Evolutionary conservation across 192 early-diverging fungal species (phyloP).

Genomic region (Piromyces finnis): DNA sequence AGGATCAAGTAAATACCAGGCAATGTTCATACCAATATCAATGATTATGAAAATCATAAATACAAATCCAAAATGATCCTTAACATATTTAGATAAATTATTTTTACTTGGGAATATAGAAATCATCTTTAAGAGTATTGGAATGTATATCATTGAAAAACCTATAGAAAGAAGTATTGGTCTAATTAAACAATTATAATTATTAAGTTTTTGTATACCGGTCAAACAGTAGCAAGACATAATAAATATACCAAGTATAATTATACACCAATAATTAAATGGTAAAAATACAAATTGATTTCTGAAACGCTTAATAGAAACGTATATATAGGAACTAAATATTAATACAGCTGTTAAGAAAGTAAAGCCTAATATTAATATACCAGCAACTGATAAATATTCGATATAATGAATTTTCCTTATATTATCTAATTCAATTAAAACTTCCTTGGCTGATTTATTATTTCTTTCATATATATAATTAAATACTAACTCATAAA

Average conservation of each 20-base stretch:
- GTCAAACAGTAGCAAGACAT: neutral
- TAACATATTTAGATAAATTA: neutral
- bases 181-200: neutral
- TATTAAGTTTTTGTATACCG: neutral
- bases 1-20: neutral
- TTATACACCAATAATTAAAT: neutral
- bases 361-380: neutral
- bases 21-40: neutral
- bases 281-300: neutral
- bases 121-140: neutral
- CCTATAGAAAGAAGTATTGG: neutral
- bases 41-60: neutral
- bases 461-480: neutral
- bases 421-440: neutral
- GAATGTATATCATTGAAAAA: neutral
- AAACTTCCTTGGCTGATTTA: neutral
- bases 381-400: neutral
- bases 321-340: neutral
- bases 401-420: neutral
- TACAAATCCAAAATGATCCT: neutral
- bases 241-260: neutral
- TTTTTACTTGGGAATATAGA: neutral
- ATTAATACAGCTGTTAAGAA: neutral
- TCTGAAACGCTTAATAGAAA: neutral
- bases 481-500: neutral